Base-by-base conservation (phyloP, 805 yeast genomes). In the Nakazawaea molendinolei region DNA sequence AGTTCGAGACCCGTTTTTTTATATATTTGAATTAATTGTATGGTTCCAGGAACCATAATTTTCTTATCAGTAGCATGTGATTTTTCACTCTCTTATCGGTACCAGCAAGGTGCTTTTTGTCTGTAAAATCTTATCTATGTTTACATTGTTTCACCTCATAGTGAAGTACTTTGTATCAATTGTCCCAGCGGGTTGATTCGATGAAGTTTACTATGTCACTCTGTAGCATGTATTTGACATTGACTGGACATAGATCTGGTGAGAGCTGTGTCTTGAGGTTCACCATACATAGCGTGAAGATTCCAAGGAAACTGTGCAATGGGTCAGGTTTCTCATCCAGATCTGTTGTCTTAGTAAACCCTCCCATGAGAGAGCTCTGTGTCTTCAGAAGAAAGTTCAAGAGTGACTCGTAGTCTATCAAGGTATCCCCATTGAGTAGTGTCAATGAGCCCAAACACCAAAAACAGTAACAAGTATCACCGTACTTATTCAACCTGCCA, bases 391-490 rank as follows among this genome's bases (percentile, higher is more conserved):
- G 53, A 47, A 67, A 86, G 3, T 52, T 43, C 3, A 48, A 44
- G 1, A 69, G 66, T 5, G 50, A 51, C 0, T 53, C 50, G 5
- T 39, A 23, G 42, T 76, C 62, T 1, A 71, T 45, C 10, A 74
- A 49, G 3, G 38, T 40, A 5, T 46, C 42, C 0, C 44, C 38
- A 1, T 52, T 53, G 17, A 85, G 47, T 10, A 80, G 46, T 1
- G 51, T 46, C 42, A 86, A 58, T 4, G 85, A 63, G 2, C 74
- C 89, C 12, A 76, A 48, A 31, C 75, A 71, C 96, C 96, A 87
- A 67, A 86, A 87, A 5, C 81, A 72, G 51, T 87, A 87, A 60
- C 97, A 87, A 0, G 95, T 81, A 55, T 87, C 97, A 3, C 82
- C 82, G 39, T 67, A 70, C 53, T 87, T 87, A 53, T 86, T 86